Percentiles rank a stretch among this genome's conserved stretches.
Conservation (phyloP, 768 basidiomycete genomes). For the Nidula microcarpa region DNA sequence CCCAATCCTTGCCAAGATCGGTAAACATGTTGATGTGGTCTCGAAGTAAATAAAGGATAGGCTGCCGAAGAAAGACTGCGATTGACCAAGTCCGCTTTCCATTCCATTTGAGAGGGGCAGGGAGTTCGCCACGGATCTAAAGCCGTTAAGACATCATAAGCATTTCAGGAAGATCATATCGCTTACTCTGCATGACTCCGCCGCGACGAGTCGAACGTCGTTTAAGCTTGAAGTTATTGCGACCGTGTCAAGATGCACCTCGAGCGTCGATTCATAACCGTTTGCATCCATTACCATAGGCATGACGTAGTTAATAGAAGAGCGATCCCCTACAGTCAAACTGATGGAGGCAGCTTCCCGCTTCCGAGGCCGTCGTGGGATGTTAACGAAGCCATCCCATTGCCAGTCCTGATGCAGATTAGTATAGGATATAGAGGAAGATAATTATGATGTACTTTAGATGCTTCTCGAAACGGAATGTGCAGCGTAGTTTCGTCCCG, state of each 20-base stretch:
- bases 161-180: background rate
- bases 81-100: slow-evolving; percentile 76
- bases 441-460: slow-evolving; percentile 53
- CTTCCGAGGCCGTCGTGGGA: slow-evolving; percentile 46
- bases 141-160: background rate
- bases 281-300: slow-evolving; percentile 71
- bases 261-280: slow-evolving; percentile 79
- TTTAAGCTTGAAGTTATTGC: slow-evolving; percentile 82
- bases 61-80: slow-evolving; percentile 65
- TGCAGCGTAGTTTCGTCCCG: slow-evolving; percentile 72
- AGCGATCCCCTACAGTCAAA: slow-evolving; percentile 71
- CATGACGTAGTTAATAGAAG: slow-evolving; percentile 81
- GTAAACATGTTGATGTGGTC: slow-evolving; percentile 95
- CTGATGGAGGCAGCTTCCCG: slow-evolving; percentile 73
- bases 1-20: slow-evolving; percentile 93
- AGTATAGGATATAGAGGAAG: background rate
- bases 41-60: slow-evolving; percentile 74
- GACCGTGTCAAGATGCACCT: slow-evolving; percentile 81
- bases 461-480: slow-evolving; percentile 89
- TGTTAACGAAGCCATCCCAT: slow-evolving; percentile 66
- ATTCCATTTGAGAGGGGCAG: slow-evolving; percentile 82
- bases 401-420: slow-evolving; percentile 72
- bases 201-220: slow-evolving; percentile 72
- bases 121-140: slow-evolving; percentile 71
- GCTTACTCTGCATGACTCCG: slow-evolving; percentile 76